A percentile compares a stretch with the other conserved stretches of the same genome.
Evolutionary conservation across 2,329 filamentous ascomycete genomes (phyloP).

Genomic region (Colletotrichum lini): DNA sequence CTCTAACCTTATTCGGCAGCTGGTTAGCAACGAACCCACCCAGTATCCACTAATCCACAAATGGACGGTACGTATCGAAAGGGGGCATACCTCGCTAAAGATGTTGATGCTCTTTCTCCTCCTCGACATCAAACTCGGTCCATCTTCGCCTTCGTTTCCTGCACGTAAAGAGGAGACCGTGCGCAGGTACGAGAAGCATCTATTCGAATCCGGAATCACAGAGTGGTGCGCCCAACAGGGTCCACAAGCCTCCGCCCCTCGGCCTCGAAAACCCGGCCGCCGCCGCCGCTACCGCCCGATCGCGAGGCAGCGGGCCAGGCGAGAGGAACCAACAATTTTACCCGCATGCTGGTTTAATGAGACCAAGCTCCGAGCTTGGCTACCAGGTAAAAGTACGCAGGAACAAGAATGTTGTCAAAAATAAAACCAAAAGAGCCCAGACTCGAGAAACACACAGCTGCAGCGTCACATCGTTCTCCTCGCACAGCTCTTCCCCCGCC

Average conservation of each 20-base stretch:
- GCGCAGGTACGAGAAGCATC: not conserved
- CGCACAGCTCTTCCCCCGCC: not conserved
- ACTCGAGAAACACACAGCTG: not conserved
- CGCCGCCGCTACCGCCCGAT: conserved; percentile 13
- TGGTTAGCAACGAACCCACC: not conserved
- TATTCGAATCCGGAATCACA: not conserved
- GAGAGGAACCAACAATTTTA: conserved; percentile 1
- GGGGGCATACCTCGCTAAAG: not conserved
- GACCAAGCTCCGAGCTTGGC: not conserved
- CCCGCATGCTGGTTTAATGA: conserved; percentile 2
- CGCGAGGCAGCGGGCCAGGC: not conserved
- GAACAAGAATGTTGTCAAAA: no score
- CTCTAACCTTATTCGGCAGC: conserved; percentile 24
- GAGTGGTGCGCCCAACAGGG: not conserved
- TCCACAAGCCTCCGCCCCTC: not conserved
- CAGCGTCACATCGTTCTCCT: conserved; percentile 12
- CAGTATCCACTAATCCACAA: not conserved
- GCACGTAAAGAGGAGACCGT: not conserved
- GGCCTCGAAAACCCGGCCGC: not conserved
- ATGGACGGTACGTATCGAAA: not conserved
- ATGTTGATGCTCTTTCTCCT: not conserved
- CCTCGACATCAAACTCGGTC: not conserved
- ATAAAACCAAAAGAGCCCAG: not conserved
- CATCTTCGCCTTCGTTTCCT: not conserved
- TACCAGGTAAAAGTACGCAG: no score